Evolutionary conservation across 176 grass and related monocot species (phyloP).

Genomic region (Aegilops umbellulata): DNA sequence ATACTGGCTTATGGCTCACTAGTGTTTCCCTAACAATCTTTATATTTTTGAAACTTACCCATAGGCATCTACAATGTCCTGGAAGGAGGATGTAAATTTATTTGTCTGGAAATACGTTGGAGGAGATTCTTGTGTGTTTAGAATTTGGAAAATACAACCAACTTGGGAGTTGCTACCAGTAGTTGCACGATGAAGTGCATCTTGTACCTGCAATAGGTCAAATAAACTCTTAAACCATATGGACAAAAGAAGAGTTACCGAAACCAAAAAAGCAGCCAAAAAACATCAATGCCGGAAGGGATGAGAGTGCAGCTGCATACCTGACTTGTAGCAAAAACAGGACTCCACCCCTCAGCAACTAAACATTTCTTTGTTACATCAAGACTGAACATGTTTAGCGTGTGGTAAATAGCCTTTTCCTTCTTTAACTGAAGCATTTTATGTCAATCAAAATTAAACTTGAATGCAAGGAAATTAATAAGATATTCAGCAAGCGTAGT

Average conservation of each 20-base stretch:
- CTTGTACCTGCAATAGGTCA: constrained; percentile 59
- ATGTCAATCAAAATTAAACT: constrained; percentile 17
- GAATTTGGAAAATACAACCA: constrained; percentile 86
- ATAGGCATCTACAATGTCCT: constrained; percentile 98
- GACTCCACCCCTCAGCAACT: constrained; percentile 93
- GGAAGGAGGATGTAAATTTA: constrained; percentile 77
- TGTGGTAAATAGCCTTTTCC: constrained; percentile 94
- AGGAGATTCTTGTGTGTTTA: constrained; percentile 81
- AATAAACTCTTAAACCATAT: neutral
- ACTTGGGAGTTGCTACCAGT: constrained; percentile 84
- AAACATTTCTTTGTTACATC: constrained; percentile 99
- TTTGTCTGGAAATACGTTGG: constrained; percentile 94
- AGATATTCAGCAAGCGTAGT: neutral
- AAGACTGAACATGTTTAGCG: constrained; percentile 94
- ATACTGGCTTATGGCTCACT: neutral
- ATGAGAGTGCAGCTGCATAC: constrained; percentile 28
- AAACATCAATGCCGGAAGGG: neutral
- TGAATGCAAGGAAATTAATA: constrained; percentile 12
- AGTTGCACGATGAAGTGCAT: constrained; percentile 70
- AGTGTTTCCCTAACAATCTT: neutral
- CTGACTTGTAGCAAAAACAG: constrained; percentile 76
- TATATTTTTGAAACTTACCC: constrained; percentile 45
- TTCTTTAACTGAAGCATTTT: constrained; percentile 61
- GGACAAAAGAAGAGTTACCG: neutral
- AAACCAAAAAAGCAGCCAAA: neutral